These are phyloP conservation scores for Melocanna baccifera DNA, from an alignment of 176 grass and related monocot genomes.

Conservation along the genomic window DNA sequence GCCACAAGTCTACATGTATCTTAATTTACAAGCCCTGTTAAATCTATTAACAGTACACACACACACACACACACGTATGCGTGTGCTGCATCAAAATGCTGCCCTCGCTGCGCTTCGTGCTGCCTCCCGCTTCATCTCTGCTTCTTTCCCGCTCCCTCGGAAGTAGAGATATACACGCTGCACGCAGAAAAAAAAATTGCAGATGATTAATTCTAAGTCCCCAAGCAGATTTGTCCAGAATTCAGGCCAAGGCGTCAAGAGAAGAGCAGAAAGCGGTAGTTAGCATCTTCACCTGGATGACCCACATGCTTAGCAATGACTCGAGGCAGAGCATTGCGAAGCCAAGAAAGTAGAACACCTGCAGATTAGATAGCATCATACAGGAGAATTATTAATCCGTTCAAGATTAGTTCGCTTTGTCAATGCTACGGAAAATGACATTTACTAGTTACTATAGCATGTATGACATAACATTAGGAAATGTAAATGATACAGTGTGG, in stretches of 20 bases:
- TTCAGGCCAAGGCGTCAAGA: neutral
- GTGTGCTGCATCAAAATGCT: conserved; percentile 39
- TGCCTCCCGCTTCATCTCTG: conserved; percentile 50
- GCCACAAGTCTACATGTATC: neutral
- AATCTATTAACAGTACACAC: neutral
- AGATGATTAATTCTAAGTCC: neutral
- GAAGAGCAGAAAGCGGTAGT: neutral
- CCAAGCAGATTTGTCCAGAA: neutral
- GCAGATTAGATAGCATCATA: neutral
- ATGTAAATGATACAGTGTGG: neutral
- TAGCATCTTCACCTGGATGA: conserved; percentile 58
- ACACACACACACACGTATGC: neutral
- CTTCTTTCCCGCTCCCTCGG: conserved; percentile 62
- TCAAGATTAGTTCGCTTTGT: neutral
- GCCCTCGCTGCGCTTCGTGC: conserved; percentile 48
- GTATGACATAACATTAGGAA: neutral
- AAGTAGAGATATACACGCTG: conserved; percentile 68
- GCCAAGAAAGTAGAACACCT: conserved; percentile 72
- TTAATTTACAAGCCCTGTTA: neutral
- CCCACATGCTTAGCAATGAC: conserved; percentile 61
- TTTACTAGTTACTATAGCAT: neutral
- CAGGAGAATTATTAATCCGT: neutral
- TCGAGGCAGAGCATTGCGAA: conserved; percentile 63
- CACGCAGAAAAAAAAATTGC: neutral
- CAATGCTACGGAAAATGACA: neutral